These are phyloP conservation scores for Vitis hybrid DNA, from an alignment of 177 flowering plant genomes.

Conservation along the genomic window DNA sequence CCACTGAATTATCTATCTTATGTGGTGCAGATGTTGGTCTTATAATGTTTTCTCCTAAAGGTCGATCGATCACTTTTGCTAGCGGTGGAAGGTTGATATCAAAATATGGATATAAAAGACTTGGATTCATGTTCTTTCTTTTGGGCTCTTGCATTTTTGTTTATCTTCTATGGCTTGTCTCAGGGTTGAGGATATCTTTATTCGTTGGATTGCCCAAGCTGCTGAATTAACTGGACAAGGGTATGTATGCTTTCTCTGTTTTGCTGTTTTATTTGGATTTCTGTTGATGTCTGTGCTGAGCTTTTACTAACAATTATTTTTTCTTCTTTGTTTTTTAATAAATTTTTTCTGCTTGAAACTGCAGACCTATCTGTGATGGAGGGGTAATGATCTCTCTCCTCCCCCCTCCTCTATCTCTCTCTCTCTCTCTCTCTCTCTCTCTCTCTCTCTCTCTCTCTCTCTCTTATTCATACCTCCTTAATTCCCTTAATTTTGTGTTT, in stretches of 20 bases:
- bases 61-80: slow-evolving; percentile 20
- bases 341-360: neutral
- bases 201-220: slow-evolving; percentile 18
- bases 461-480: neutral
- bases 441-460: neutral
- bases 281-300: neutral
- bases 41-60: slow-evolving; percentile 29
- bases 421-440: neutral
- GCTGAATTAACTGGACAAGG: slow-evolving; percentile 14
- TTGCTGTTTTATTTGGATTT: neutral
- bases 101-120: no score
- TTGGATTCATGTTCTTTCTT: no score
- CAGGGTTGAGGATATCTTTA: slow-evolving; percentile 29
- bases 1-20: slow-evolving; percentile 22
- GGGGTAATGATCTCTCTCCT: slow-evolving; percentile 15
- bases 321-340: no score
- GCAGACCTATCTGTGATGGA: slow-evolving; percentile 14
- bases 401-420: neutral
- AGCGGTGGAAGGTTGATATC: slow-evolving; percentile 21
- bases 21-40: slow-evolving; percentile 32
- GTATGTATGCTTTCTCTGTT: neutral
- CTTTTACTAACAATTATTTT: neutral
- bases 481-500: neutral
- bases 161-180: neutral
- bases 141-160: no score